Evolutionary conservation across 1,284 basidiomycete genomes (phyloP), one percentile per base, ranked within the genome.

Genomic region (Pseudozyma flocculosa): DNA sequence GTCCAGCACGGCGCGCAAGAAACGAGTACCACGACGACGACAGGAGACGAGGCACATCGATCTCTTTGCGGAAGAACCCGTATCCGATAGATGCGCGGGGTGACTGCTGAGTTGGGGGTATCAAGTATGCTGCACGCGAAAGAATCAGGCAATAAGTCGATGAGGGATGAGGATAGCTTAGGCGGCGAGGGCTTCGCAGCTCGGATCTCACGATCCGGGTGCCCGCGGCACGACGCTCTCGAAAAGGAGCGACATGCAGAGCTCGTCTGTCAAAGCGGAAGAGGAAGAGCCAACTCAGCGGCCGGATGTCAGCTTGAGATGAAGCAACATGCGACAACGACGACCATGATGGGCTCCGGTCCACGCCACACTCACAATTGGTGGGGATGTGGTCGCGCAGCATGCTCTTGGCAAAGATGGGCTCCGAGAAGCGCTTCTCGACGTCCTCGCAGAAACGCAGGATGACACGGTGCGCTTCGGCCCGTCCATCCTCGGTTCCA

Each of bases 381-480:
- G 64, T 72, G 1, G 72, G 72, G 5, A 70, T 60, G 34, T 73
- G 72, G 48, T 73, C 72, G 32, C 70, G 26, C 23, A 73, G 34
- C 66, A 73, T 67, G 26, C 60, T 68, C 46, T 68, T 63, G 4
- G 69, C 61, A 34, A 72, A 81, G 66, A 81, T 61, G 50, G 81
- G 80, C 55, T 83, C 82, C 19, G 79, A 74, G 66, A 83, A 83
- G 4, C 81, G 59, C 54, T 79, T 79, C 53, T 79, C 77, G 5
- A 82, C 80, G 18, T 81, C 79, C 41, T 81, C 79, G 51, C 81
- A 80, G 40, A 78, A 74, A 3, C 81, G 70, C 21, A 83, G 66
- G 19, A 81, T 76, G 22, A 82, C 80, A 17, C 81, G 62, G 34
- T 80, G 73, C 3, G 80, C 82, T 44, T 80, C 62, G 2, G 54